These are phyloP conservation scores for Linderina pennispora DNA, from an alignment of 192 early-diverging fungal genomes.

Conservation along the genomic window DNA sequence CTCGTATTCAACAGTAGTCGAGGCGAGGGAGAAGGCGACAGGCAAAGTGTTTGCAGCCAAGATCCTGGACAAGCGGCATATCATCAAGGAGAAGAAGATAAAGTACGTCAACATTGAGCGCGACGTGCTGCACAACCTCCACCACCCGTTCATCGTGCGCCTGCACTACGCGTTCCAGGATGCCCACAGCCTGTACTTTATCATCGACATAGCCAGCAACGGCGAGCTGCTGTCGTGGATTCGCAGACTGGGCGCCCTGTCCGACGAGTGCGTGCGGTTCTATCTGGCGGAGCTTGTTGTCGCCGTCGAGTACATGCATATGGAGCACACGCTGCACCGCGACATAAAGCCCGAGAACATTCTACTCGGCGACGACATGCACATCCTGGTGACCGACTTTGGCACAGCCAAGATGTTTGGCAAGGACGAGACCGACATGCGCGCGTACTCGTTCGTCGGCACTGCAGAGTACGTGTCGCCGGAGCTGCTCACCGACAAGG, in stretches of 20 bases:
- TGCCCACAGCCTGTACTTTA: conserved; percentile 83
- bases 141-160: conserved; percentile 87
- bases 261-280: conserved; percentile 66
- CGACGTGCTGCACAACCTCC: conserved; percentile 74
- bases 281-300: conserved; percentile 84
- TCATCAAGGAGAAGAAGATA: conserved; percentile 92
- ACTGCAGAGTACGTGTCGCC: conserved; percentile 99
- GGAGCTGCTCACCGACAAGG: conserved; percentile 86
- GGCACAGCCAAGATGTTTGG: conserved; percentile 68
- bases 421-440: conserved; percentile 27
- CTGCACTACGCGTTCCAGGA: conserved; percentile 98
- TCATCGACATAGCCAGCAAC: conserved; percentile 82
- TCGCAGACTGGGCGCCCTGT: conserved; percentile 60
- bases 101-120: conserved; percentile 96
- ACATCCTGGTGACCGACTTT: conserved; percentile 96
- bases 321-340: conserved; percentile 78
- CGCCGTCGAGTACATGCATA: conserved; percentile 87
- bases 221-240: conserved; percentile 89
- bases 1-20: conserved; percentile 89
- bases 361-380: conserved; percentile 79
- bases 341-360: conserved; percentile 98
- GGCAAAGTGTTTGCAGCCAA: conserved; percentile 81
- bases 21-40: conserved; percentile 67
- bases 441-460: conserved; percentile 91
- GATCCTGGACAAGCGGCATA: conserved; percentile 79